Conservation (phyloP, 129 eudicot species). For the Artemisia tridentata region DNA sequence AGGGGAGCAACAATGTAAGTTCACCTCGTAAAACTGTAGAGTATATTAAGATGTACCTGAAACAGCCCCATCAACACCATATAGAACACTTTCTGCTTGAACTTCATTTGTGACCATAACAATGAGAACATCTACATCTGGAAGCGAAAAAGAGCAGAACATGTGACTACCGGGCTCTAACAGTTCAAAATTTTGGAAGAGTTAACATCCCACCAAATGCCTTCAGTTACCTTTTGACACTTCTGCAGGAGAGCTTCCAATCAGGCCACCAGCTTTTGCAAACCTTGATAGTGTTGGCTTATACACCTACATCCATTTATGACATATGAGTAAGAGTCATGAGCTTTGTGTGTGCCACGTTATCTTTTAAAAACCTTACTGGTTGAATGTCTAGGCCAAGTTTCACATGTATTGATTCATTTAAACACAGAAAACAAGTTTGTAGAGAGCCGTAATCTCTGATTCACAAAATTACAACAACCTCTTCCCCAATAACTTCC, state of each 20-base stretch:
- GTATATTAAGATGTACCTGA: conserved; percentile 45
- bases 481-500: too few species aligned
- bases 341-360: conserved; percentile 2
- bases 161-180: conserved; percentile 10
- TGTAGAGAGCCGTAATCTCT: too few species aligned
- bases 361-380: not conserved
- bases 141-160: conserved; percentile 5
- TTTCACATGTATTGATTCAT: too few species aligned
- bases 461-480: too few species aligned
- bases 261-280: conserved; percentile 67
- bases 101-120: conserved; percentile 96
- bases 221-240: conserved; percentile 69
- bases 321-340: conserved; percentile 3
- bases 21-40: conserved; percentile 11
- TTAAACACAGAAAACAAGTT: too few species aligned
- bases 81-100: conserved; percentile 97
- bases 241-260: conserved; percentile 77
- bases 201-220: conserved; percentile 7
- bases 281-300: conserved; percentile 76
- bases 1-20: conserved; percentile 31
- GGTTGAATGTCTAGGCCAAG: too few species aligned
- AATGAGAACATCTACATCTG: conserved; percentile 85
- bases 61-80: conserved; percentile 81
- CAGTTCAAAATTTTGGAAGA: conserved; percentile 1
- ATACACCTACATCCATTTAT: conserved; percentile 60